Evolutionary conservation across 129 eudicot species (phyloP), one percentile per base, ranked within the genome.

Genomic region (Flaveria brownii): DNA sequence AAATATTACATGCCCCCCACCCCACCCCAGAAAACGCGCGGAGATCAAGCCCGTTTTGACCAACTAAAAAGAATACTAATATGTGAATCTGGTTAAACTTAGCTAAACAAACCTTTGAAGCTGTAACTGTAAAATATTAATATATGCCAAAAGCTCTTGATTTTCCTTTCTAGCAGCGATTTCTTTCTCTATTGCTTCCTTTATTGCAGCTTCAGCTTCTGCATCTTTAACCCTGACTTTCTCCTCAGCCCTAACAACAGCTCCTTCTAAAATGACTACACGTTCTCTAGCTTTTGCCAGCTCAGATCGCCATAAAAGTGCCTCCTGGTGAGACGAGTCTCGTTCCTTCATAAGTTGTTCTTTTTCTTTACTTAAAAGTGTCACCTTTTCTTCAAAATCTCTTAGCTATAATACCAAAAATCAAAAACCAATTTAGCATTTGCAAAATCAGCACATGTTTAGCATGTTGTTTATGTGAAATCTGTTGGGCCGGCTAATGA

Each of bases 211-310:
- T 77, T 91, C 97, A 50, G 92, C 88, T 63, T 89, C 91, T 65
- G 85, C 89, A 66, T 86, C 94, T 62, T 86, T 79, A 76, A 89
- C 90, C 84, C 97, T 80, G 61, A 87, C 96, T 86, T 86, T 95
- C 84, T 95, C 99, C 71, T 87, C 99, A 49, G 97, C 98, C 76
- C 98, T 85, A 39, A 90, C 96, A 73, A 83, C 95, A 64, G 96
- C 94, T 72, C 94, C 99, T 82, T 95, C 97, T 78, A 91, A 61
- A 77, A 95, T 91, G 28, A 95, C 96, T 4, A 69, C 92, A 66
- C 84, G 94, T 55, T 95, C 99, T 83, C 99, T 86, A 49, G 98
- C 99, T 84, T 95, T 95, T 61, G 80, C 99, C 62, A 95, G 97
- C 86, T 95, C 99, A 73, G 94, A 78, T 47, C 97, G 89, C 99